Evolutionary conservation across 139 green algal genomes (phyloP).

Genomic region (Coelastrella sp.): DNA sequence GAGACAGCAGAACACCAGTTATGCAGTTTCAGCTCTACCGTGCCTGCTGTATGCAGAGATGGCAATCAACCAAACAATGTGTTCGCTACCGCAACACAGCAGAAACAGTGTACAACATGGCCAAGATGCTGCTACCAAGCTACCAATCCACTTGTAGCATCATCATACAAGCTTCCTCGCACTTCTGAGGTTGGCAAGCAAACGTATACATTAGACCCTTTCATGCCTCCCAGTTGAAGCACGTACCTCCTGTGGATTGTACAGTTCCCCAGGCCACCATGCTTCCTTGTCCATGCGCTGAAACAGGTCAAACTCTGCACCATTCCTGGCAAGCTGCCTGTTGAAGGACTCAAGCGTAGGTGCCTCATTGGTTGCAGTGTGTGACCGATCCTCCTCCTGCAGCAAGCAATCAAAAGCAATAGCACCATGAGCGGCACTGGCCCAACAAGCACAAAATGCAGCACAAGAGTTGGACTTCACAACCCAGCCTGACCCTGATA

Average conservation of each 20-base stretch:
- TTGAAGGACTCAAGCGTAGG: constrained; percentile 73
- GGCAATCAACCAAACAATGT: neutral
- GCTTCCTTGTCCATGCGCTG: constrained; percentile 62
- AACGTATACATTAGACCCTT: neutral
- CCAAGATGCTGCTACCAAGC: no score
- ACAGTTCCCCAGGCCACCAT: constrained; percentile 50
- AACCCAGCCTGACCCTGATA: no score
- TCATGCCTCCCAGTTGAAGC: neutral
- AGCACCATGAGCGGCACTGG: neutral
- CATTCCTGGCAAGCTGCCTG: constrained; percentile 64
- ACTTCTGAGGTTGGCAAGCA: neutral
- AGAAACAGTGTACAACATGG: neutral
- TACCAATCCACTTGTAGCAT: no score
- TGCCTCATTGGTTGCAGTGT: constrained; percentile 72
- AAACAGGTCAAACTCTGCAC: constrained; percentile 65
- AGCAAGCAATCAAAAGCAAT: constrained; percentile 9
- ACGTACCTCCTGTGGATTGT: constrained; percentile 20
- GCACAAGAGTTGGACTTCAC: no score
- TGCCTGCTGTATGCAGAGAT: neutral
- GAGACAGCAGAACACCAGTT: neutral
- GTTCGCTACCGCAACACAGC: neutral
- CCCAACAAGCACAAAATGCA: no score
- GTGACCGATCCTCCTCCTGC: constrained; percentile 74
- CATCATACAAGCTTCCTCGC: no score
- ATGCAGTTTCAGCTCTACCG: neutral